Conservation (phyloP, 2,329 filamentous ascomycete species). For the Pseudocercospora eumusae region DNA sequence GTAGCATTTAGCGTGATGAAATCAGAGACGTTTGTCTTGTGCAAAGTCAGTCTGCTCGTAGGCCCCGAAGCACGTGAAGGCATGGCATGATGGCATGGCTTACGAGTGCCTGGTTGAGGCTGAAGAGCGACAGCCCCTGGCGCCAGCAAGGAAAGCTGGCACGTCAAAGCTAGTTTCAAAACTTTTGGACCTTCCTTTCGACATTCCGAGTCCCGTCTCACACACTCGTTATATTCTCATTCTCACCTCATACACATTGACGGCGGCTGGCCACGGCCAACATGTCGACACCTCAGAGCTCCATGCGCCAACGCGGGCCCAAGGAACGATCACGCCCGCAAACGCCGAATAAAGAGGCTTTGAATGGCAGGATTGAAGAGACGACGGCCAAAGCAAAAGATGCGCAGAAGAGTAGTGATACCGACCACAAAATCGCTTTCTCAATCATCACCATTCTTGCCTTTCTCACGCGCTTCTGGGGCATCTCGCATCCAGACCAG, state of each 20-base stretch:
- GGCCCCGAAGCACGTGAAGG: background rate
- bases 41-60: background rate
- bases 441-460: slow-evolving; percentile 76
- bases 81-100: too few species aligned
- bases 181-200: background rate
- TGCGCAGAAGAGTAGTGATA: slow-evolving; percentile 54
- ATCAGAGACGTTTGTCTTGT: background rate
- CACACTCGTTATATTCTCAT: background rate
- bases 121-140: background rate
- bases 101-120: background rate
- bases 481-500: slow-evolving; percentile 90
- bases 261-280: slow-evolving; percentile 21
- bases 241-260: background rate
- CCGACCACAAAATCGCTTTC: slow-evolving; percentile 81
- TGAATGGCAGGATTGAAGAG: slow-evolving; percentile 41
- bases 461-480: slow-evolving; percentile 92
- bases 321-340: slow-evolving; percentile 29
- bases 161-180: background rate
- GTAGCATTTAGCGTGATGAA: slow-evolving; percentile 4
- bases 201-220: too few species aligned
- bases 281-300: slow-evolving; percentile 21
- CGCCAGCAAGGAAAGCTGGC: background rate
- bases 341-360: slow-evolving; percentile 25
- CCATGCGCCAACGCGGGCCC: slow-evolving; percentile 28
- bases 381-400: slow-evolving; percentile 41